Evolutionary conservation across 2,329 filamentous ascomycete species (phyloP).

Genomic region (Alternaria triticina): DNA sequence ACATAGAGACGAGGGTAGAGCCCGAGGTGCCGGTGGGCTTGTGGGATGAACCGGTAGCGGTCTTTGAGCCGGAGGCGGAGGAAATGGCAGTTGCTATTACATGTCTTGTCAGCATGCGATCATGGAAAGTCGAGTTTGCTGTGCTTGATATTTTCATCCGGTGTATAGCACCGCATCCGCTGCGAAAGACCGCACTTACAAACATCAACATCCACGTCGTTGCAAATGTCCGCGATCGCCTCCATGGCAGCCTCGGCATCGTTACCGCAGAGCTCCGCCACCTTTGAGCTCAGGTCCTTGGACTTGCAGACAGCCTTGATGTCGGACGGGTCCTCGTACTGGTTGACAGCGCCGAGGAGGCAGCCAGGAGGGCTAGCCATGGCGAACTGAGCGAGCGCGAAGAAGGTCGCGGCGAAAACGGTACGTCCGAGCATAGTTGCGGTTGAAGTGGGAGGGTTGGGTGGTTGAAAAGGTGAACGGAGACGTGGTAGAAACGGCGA

Average conservation of each 20-base stretch:
- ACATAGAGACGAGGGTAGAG: constrained; percentile 4
- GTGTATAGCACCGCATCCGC: background rate
- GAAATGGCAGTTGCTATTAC: constrained; percentile 24
- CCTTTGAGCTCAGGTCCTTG: constrained; percentile 32
- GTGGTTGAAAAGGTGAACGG: background rate
- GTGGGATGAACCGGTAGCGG: constrained; percentile 15
- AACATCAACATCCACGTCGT: constrained; percentile 34
- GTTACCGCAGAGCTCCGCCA: constrained; percentile 34
- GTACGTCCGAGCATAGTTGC: constrained; percentile 39
- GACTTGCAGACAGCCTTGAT: constrained; percentile 35
- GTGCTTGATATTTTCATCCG: background rate
- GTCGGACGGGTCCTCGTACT: constrained; percentile 34
- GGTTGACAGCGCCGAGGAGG: constrained; percentile 40
- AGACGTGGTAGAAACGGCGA: constrained; percentile 2
- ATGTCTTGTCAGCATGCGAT: constrained; percentile 1
- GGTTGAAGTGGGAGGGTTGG: constrained; percentile 1
- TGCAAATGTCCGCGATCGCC: constrained; percentile 39
- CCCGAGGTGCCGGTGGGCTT: constrained; percentile 12
- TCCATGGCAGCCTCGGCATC: constrained; percentile 28
- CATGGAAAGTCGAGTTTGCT: background rate
- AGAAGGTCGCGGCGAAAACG: constrained; percentile 32
- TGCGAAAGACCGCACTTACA: constrained; percentile 25
- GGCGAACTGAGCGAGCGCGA: constrained; percentile 31
- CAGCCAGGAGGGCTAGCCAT: constrained; percentile 35
- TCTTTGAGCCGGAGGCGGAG: constrained; percentile 24